These are phyloP conservation scores for Candida andamanensis DNA, from an alignment of 805 yeast species.

Conservation along the genomic window DNA sequence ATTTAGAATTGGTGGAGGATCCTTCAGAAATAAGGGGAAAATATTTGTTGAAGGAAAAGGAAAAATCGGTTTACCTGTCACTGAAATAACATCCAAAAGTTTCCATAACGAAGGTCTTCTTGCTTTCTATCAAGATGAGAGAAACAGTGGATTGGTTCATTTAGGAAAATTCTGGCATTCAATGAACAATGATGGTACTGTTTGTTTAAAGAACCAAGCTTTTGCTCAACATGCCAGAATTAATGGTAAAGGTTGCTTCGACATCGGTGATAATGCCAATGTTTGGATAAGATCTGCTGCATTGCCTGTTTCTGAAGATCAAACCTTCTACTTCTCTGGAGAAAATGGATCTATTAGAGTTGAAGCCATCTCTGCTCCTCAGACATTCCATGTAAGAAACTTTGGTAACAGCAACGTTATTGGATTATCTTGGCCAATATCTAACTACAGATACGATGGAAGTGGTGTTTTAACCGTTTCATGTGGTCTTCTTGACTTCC, in stretches of 20 bases:
- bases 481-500: slow-evolving; percentile 6
- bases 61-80: slow-evolving; percentile 11
- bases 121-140: slow-evolving; percentile 15
- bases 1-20: slow-evolving; percentile 13
- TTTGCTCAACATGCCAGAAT: slow-evolving; percentile 16
- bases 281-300: slow-evolving; percentile 11
- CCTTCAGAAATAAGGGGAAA: slow-evolving; percentile 20
- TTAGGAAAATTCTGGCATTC: slow-evolving; percentile 12
- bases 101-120: slow-evolving; percentile 17
- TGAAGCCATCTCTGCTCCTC: slow-evolving; percentile 13
- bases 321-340: slow-evolving; percentile 13
- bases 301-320: slow-evolving; percentile 9
- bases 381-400: slow-evolving; percentile 18
- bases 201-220: slow-evolving; percentile 17
- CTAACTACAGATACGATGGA: slow-evolving; percentile 5
- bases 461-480: slow-evolving; percentile 8
- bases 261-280: slow-evolving; percentile 12
- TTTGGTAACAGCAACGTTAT: slow-evolving; percentile 12
- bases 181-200: slow-evolving; percentile 16
- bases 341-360: slow-evolving; percentile 11
- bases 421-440: slow-evolving; percentile 11
- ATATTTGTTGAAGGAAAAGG: slow-evolving; percentile 18
- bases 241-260: slow-evolving; percentile 20
- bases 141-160: slow-evolving; percentile 14
- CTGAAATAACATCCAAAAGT: slow-evolving; percentile 7